A percentile compares a stretch with the other conserved stretches of the same genome.
Conservation (phyloP, 257 asterid genomes). For the Ligustrum vulgare region DNA sequence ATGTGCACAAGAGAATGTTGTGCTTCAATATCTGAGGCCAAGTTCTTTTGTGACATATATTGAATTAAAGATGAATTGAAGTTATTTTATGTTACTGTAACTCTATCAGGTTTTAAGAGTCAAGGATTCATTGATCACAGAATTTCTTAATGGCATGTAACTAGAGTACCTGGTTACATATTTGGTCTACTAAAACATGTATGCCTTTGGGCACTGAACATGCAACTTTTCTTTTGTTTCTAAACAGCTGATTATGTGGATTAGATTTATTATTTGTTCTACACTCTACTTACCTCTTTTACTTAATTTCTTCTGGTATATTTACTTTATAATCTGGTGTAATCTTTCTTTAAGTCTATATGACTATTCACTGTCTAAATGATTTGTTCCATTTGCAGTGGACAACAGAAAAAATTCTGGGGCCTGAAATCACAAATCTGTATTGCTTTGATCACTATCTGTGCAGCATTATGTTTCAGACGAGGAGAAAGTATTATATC, state of each 20-base stretch:
- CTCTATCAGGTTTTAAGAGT: neutral
- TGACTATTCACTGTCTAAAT: neutral
- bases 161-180: neutral
- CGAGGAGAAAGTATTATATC: neutral
- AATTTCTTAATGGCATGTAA: neutral
- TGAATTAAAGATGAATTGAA: neutral
- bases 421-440: neutral
- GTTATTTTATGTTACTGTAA: neutral
- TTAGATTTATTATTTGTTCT: neutral
- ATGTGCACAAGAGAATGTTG: neutral
- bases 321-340: neutral
- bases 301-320: neutral
- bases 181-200: neutral
- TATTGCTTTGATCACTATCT: neutral
- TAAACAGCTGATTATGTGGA: neutral
- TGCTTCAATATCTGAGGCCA: neutral
- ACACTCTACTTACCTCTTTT: neutral
- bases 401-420: neutral
- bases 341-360: neutral
- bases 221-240: neutral
- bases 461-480: constrained; percentile 8
- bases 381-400: neutral
- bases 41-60: neutral
- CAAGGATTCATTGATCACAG: neutral
- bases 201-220: neutral